Base-by-base conservation (phyloP, 2,329 filamentous ascomycete species). In the Alternaria tenuissima region DNA sequence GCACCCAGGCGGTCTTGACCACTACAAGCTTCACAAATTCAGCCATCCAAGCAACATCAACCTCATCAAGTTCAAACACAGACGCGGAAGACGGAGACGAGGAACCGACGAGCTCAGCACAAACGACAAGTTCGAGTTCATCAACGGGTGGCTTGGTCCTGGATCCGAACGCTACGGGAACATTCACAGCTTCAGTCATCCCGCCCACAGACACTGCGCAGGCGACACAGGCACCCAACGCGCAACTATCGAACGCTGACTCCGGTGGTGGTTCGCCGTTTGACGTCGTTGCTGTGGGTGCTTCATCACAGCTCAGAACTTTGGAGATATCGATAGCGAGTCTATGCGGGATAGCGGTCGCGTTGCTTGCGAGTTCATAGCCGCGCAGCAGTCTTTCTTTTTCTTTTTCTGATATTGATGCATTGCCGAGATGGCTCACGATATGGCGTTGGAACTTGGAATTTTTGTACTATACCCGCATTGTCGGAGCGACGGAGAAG, bases 231-330 rank as follows among this genome's bases (percentile, higher is more conserved):
- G 65, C 66, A n/a, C 58, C 69, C 7, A 76, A 67, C 34, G 65
- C 67, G 16, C 75, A 80, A 57, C 72, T 76, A 18, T 74, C 73
- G 9, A 78, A 73, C 51, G 63, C 72, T 20, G 73, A 76, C 26
- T 79, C 76, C 12, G 80, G 80, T 20, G 80, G 81, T 16, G 81
- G 81, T n/a, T 81, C 78, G 53, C 81, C 81, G 5, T 83, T 83
- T 59, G 81, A 82, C 61, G 69, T 78, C 12, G 62, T 66, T 8
- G 70, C 73, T 1, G 63, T 63, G 0, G 67, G 69, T 32, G 59
- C 67, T 2, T 67, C 72, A 26, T 56, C 63, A 32, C 72, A 60
- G 9, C 14, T 62, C 7, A 60, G 46, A 5, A 34, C 49, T 8
- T 18, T 60, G 5, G 56, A 55, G 5, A 7, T 55, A 9, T 49